phyloP scores from a whole-genome alignment of 2,329 filamentous ascomycete genomes.

The Clonostachys byssicola region DNA sequence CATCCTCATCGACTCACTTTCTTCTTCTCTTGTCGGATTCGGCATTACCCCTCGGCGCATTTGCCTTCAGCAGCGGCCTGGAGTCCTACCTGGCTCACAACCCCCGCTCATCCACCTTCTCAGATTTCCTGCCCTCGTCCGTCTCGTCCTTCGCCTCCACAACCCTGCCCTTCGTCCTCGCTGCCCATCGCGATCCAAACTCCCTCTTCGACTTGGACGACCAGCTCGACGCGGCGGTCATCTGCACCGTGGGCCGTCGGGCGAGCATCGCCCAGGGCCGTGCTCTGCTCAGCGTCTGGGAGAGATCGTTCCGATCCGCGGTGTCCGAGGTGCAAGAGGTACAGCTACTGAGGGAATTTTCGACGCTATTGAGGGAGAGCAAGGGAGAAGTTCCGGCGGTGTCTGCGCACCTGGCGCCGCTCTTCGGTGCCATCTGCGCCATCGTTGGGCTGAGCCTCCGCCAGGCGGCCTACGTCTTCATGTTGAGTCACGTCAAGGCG shows the following conservation, averaged over 20 bases:
- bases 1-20: constrained; percentile 46
- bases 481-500: constrained; percentile 73
- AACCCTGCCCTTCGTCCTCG: constrained; percentile 70
- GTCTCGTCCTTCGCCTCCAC: constrained; percentile 68
- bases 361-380: not conserved
- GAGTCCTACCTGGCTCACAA: constrained; percentile 76
- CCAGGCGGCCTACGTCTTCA: constrained; percentile 70
- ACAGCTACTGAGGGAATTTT: not conserved
- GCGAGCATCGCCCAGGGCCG: constrained; percentile 73
- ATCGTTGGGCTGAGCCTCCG: constrained; percentile 56
- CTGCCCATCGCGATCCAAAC: constrained; percentile 54
- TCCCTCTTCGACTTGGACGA: constrained; percentile 62
- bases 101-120: constrained; percentile 17
- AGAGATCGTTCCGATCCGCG: constrained; percentile 54
- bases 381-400: constrained; percentile 31
- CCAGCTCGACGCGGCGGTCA: constrained; percentile 68
- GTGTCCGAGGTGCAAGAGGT: not conserved
- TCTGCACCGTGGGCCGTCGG: constrained; percentile 74
- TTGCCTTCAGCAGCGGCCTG: constrained; percentile 79
- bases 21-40: constrained; percentile 78
- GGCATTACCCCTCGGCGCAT: constrained; percentile 77
- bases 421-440: constrained; percentile 63
- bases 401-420: constrained; percentile 64
- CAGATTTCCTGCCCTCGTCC: constrained; percentile 66
- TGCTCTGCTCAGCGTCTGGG: constrained; percentile 73